phyloP scores from a whole-genome alignment of 305 asterid genomes.

The Fraxinus albicans region DNA sequence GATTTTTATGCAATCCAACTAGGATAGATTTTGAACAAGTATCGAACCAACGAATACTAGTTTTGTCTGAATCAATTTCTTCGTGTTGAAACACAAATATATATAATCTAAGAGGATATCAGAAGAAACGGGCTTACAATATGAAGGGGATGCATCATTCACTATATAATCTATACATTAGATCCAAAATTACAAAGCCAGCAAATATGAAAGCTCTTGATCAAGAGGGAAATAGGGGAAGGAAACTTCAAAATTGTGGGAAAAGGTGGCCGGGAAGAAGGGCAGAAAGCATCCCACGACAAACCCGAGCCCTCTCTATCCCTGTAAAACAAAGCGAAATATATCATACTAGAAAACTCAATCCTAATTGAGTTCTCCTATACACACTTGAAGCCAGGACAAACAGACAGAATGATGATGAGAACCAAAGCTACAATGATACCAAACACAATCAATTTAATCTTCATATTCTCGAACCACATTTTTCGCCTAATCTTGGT shows the following conservation, averaged over 20 bases:
- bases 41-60: neutral
- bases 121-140: too few relatives aligned
- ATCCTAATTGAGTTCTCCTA: neutral
- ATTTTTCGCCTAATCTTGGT: constrained; percentile 41
- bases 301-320: neutral
- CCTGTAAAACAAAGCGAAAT: neutral
- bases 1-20: neutral
- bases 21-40: neutral
- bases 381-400: constrained; percentile 39
- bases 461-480: constrained; percentile 55
- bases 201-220: neutral
- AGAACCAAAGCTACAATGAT: constrained; percentile 28
- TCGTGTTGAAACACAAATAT: neutral
- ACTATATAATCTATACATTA: neutral
- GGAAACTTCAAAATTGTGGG: neutral
- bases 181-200: neutral
- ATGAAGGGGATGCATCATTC: neutral
- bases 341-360: neutral
- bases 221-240: neutral
- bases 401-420: constrained; percentile 33
- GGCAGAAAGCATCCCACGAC: neutral
- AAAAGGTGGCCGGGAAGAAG: neutral
- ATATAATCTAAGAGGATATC: too few relatives aligned
- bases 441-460: constrained; percentile 39
- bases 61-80: too few relatives aligned